Percentiles rank a stretch among this genome's conserved stretches.
These are phyloP conservation scores for Dendrocalamus sinicus DNA, from an alignment of 176 grass and related monocot genomes.

Conservation along the genomic window DNA sequence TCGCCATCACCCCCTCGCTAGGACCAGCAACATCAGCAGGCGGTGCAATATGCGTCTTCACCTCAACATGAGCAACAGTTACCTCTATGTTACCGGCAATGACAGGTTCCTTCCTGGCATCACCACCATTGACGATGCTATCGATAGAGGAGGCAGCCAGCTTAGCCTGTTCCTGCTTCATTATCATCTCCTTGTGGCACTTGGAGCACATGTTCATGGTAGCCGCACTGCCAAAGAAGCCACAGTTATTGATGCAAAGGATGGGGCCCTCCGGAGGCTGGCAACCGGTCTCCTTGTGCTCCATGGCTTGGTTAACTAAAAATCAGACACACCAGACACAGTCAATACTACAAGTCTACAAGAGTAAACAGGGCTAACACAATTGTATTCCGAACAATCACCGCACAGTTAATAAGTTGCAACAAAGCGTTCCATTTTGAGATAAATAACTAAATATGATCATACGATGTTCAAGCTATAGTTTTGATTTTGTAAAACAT, in stretches of 20 bases:
- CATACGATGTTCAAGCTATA: background rate
- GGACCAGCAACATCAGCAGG: conserved; percentile 45
- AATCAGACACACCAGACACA: background rate
- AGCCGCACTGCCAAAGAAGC: conserved; percentile 83
- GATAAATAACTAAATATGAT: background rate
- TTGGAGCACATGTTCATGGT: conserved; percentile 99
- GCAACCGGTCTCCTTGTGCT: conserved; percentile 91
- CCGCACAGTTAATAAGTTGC: background rate
- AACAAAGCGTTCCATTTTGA: background rate
- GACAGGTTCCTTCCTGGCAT: conserved; percentile 51
- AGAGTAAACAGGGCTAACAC: background rate
- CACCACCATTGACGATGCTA: conserved; percentile 72
- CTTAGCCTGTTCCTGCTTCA: conserved; percentile 77
- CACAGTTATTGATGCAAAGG: conserved; percentile 96
- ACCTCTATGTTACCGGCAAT: conserved; percentile 33
- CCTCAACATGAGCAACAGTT: conserved; percentile 48
- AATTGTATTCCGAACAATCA: background rate
- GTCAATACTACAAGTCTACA: background rate
- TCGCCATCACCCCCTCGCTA: conserved; percentile 21
- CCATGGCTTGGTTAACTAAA: conserved; percentile 67
- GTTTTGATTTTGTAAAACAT: background rate
- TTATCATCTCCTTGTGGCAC: conserved; percentile 89
- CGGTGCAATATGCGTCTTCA: conserved; percentile 34
- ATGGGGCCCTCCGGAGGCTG: conserved; percentile 79
- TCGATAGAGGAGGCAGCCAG: conserved; percentile 84